Evolutionary conservation across 345 rosid species (phyloP), one percentile per base, ranked within the genome.

Genomic region (Dipteronia sinensis): DNA sequence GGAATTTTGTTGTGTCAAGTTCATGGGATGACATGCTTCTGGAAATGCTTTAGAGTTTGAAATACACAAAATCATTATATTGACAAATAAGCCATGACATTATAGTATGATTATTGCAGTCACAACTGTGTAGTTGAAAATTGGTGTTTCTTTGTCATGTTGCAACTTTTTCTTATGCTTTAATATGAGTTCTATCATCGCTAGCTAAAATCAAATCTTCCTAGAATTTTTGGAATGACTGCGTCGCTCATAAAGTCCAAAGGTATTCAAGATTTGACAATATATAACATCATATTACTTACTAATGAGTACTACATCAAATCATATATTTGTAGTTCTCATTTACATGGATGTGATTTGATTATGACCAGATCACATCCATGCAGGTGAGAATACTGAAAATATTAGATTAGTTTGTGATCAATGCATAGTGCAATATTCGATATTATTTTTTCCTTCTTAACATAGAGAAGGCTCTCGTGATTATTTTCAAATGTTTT

Each of bases 231-330:
- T 66, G 99, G 99, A 64, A 89, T 94, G 99, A 95, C 97, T 38
- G 98, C 97, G 34, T 95, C 97, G 64, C 98, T 83, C n/a, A 92
- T 95, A 67, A 92, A 92, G 76, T 75, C 92, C n/a, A 94, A 94
- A 81, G 93, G 97, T 94, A 78, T 51, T 44, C 34, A 73, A 22
- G 76, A 78, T 59, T 73, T 61, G 67, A n/a, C 25, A 62, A 25
- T 56, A 55, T 27, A 53, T 15, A 65, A 72, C 42, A 61, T 44
- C 58, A 40, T 59, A 2, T 73, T 23, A 22, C 53, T 71, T 40
- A 4, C 20, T 51, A 34, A 46, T n/a, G 10, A 16, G 47, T 10
- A 42, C 20, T 6, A 67, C 64, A 31, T 27, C n/a, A 65, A 56
- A n/a, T 56, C 23, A 20, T 1, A 34, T 34, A 34, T 34, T 34